Base-by-base conservation (phyloP, 306 rosid genomes). In the Elaeagnus macrophylla region DNA sequence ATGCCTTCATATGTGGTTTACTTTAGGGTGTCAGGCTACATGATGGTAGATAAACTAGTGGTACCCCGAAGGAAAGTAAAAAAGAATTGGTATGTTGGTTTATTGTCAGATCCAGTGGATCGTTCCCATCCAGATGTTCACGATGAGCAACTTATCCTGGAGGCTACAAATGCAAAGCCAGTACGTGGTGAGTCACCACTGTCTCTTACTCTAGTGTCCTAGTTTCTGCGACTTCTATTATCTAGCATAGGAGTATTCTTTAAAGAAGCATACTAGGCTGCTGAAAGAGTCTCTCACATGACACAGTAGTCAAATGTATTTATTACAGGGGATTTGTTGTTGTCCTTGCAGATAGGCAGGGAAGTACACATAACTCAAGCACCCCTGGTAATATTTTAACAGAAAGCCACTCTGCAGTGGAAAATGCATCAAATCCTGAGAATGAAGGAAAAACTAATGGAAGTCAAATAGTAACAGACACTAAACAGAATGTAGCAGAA, bases 121-220 rank as follows among this genome's bases (percentile, higher is more conserved):
- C 95, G 95, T 41, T 77, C 88, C 40, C 95, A 82, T 73, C 95
- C 99, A 17, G 95, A 93, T 79, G 95, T 93, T 66, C 65, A 70
- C 3, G 99, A 93, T 67, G 88, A 84, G 7, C 83, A 63, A 61
- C 73, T 93, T 69, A 68, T 81, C 59, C 51, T 37, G 72, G 89
- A 87, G 37, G 85, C 97, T 20, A 62, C 73, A 45, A 66, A 66
- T 8, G 38, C 39, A 56, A 77, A 79, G 41, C 61, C 83, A 56
- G 19, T 41, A 15, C 63, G 73, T 45, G 68, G 99, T 93, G 75
- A 78, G 95, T 70, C 57, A 59, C 42, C 57, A 53, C 48, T 65
- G 59, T 53, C 51, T 20, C 46, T 68, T 56, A 15, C 52, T 35
- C 37, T 39, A 42, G 18, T 42, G 74, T 20, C 47, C 47, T 40